Percentiles rank a stretch among this genome's conserved stretches.
phyloP scores from a whole-genome alignment of 176 grass and related monocot genomes.

The Bolboschoenus planiculmis region DNA sequence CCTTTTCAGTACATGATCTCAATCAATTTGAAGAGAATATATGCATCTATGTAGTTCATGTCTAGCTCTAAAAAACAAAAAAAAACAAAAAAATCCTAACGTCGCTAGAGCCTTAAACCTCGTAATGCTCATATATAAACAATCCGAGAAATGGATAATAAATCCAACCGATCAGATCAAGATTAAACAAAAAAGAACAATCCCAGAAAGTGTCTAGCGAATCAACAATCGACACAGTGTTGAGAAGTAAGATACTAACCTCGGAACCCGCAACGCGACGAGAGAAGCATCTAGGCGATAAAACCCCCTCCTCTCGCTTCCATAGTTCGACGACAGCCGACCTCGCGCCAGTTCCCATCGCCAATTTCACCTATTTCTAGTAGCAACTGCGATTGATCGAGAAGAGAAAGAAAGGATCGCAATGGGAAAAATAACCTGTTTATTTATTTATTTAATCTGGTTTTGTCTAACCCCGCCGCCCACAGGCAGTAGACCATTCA shows the following conservation, averaged over 20 bases:
- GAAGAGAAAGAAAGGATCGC: neutral
- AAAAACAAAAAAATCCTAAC: neutral
- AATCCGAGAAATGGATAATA: neutral
- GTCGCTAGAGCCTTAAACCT: neutral
- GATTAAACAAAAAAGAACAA: neutral
- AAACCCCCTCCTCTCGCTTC: conserved; percentile 57
- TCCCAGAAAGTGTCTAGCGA: neutral
- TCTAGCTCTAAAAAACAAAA: neutral
- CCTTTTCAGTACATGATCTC: neutral
- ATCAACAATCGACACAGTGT: neutral
- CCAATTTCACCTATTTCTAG: neutral
- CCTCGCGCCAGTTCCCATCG: neutral
- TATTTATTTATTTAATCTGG: neutral
- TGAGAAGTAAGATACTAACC: conserved; percentile 24
- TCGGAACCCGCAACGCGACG: conserved; percentile 54
- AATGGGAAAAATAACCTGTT: neutral
- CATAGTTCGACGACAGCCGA: conserved; percentile 37
- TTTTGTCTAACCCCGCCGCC: neutral
- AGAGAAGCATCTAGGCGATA: conserved; percentile 50
- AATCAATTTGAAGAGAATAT: neutral
- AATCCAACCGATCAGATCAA: neutral
- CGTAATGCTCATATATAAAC: neutral
- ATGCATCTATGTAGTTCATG: neutral
- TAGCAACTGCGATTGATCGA: neutral
- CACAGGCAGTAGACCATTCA: neutral